These are phyloP conservation scores for Aspergillus olivimuriae DNA, from an alignment of 495 filamentous ascomycete species.

Conservation along the genomic window DNA sequence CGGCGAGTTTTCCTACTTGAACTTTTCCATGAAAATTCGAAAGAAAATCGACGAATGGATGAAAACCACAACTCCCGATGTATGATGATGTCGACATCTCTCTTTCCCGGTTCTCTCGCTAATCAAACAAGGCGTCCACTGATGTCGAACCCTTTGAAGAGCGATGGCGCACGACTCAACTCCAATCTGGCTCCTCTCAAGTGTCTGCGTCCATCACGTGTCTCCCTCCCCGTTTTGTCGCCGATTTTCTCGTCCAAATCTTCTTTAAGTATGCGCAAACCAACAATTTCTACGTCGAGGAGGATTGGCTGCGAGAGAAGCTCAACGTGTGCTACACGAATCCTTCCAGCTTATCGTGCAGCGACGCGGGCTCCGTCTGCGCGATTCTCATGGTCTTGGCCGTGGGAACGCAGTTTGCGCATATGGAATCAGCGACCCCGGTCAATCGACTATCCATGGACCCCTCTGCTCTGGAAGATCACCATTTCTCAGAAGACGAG, in stretches of 20 bases:
- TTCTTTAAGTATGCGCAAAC: constrained; percentile 51
- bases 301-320: constrained; percentile 42
- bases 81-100: constrained; percentile 16
- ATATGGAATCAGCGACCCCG: constrained; percentile 42
- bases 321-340: constrained; percentile 40
- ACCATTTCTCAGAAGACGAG: constrained; percentile 45
- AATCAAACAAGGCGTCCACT: constrained; percentile 26
- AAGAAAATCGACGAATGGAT: constrained; percentile 46
- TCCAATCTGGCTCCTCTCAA: constrained; percentile 38
- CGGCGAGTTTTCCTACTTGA: constrained; percentile 46
- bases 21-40: constrained; percentile 45
- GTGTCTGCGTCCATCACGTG: constrained; percentile 37
- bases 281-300: constrained; percentile 47
- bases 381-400: constrained; percentile 46
- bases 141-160: constrained; percentile 42
- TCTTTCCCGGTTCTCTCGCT: constrained; percentile 2
- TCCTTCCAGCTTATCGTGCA: constrained; percentile 34
- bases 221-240: constrained; percentile 45
- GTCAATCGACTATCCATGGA: constrained; percentile 31
- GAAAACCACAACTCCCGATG: constrained; percentile 38
- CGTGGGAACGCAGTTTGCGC: constrained; percentile 49
- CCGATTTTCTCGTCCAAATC: constrained; percentile 44
- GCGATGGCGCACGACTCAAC: constrained; percentile 42
- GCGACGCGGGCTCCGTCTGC: constrained; percentile 41
- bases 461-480: constrained; percentile 27